Conservation (phyloP, 495 filamentous ascomycete species). For the Neurospora tetrasperma region DNA sequence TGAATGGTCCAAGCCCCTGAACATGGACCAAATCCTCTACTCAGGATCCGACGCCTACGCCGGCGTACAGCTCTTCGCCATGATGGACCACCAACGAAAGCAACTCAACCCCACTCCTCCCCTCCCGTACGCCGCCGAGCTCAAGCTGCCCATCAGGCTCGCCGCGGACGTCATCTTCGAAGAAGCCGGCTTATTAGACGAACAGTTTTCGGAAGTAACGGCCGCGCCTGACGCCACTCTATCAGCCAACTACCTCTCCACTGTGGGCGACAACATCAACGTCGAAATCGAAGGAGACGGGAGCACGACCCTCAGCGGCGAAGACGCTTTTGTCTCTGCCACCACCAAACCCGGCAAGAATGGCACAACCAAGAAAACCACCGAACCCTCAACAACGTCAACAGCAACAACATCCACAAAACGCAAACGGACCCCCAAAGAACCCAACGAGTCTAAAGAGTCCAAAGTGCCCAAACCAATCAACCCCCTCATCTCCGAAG, state of each 20-base stretch:
- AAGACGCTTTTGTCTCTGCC: conserved; percentile 1
- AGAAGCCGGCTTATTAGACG: conserved; percentile 19
- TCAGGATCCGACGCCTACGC: conserved; percentile 80
- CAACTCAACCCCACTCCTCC: conserved; percentile 59
- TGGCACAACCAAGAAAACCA: conserved; percentile 3
- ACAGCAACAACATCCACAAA: not conserved
- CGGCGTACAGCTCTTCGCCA: conserved; percentile 59
- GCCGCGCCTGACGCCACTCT: not conserved
- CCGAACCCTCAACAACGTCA: not conserved
- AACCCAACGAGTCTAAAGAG: not conserved
- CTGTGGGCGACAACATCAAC: conserved; percentile 5
- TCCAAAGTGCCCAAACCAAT: conserved; percentile 2
- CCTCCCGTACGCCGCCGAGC: conserved; percentile 55
- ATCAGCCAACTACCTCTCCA: conserved; percentile 11
- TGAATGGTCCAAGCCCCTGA: conserved; percentile 57
- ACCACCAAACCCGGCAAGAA: conserved; percentile 3
- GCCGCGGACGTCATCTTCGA: conserved; percentile 25
- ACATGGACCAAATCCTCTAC: conserved; percentile 62
- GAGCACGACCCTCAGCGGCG: not conserved
- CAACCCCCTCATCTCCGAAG: conserved; percentile 26
- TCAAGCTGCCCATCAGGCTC: conserved; percentile 48
- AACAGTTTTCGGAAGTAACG: conserved; percentile 1
- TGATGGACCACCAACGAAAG: conserved; percentile 55
- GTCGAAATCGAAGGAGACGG: conserved; percentile 9
- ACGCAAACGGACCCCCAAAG: not conserved